These are phyloP conservation scores for Acorus gramineus DNA, from an alignment of 106 monocot species.

Conservation along the genomic window DNA sequence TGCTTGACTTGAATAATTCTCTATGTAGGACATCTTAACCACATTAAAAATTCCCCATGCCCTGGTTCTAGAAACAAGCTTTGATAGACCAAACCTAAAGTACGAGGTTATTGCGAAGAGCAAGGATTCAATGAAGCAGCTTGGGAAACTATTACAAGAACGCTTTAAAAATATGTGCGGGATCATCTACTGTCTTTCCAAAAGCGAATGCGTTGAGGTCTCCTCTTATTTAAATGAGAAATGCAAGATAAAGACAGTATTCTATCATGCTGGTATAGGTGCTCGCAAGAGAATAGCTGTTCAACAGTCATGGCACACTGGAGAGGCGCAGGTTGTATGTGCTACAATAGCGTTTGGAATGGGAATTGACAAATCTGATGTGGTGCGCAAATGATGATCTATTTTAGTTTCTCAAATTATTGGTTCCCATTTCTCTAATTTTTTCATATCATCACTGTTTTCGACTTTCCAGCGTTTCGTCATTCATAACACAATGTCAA, in stretches of 20 bases:
- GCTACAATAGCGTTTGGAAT: slow-evolving; percentile 99
- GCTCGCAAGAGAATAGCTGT: slow-evolving; percentile 61
- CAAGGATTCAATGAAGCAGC: slow-evolving; percentile 82
- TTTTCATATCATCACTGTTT: neutral
- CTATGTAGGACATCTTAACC: slow-evolving; percentile 66
- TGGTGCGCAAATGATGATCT: slow-evolving; percentile 34
- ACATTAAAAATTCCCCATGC: slow-evolving; percentile 71
- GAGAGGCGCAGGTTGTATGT: slow-evolving; percentile 81
- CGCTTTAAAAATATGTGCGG: slow-evolving; percentile 69
- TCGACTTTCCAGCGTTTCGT: slow-evolving; percentile 58
- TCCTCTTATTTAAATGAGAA: slow-evolving; percentile 68
- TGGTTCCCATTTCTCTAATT: neutral
- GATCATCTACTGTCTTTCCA: slow-evolving; percentile 91
- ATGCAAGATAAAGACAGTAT: slow-evolving; percentile 63
- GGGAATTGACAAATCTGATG: slow-evolving; percentile 99
- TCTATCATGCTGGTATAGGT: slow-evolving; percentile 89
- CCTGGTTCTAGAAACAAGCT: slow-evolving; percentile 70
- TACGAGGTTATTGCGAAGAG: slow-evolving; percentile 69
- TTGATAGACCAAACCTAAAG: slow-evolving; percentile 81
- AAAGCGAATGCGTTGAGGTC: slow-evolving; percentile 69
- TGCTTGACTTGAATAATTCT: neutral
- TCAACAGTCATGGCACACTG: slow-evolving; percentile 82
- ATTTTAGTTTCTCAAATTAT: neutral
- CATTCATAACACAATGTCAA: slow-evolving; percentile 90
- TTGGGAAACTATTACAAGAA: slow-evolving; percentile 68